Percentiles rank a stretch among this genome's conserved stretches.
These are phyloP conservation scores for Aspergillus haitiensis DNA, from an alignment of 495 filamentous ascomycete genomes.

Conservation along the genomic window DNA sequence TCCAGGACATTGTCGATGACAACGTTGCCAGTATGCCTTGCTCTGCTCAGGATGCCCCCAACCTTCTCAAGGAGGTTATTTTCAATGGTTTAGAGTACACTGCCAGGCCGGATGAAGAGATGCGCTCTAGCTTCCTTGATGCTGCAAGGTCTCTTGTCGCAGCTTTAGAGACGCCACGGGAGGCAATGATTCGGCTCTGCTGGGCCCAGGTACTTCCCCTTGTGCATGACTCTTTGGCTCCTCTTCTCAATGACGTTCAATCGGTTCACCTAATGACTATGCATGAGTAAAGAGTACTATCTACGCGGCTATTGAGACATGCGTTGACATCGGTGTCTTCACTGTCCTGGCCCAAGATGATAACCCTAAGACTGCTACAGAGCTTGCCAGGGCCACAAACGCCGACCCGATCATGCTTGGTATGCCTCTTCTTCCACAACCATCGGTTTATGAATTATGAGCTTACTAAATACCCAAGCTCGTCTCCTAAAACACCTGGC, in stretches of 20 bases:
- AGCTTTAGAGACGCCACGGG: conserved; percentile 43
- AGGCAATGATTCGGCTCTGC: conserved; percentile 43
- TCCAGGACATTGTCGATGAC: conserved; percentile 10
- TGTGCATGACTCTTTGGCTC: not conserved
- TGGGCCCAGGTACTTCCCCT: conserved; percentile 36
- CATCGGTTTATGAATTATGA: not conserved
- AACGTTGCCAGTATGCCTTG: conserved; percentile 29
- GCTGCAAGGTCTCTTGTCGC: conserved; percentile 33
- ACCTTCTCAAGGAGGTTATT: conserved; percentile 28
- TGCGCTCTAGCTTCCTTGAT: conserved; percentile 31
- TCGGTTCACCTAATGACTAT: too few relatives aligned
- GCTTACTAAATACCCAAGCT: conserved; percentile 12
- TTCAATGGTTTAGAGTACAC: conserved; percentile 24
- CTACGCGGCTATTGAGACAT: conserved; percentile 36
- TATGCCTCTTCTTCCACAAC: conserved; percentile 17
- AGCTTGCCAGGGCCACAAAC: conserved; percentile 34
- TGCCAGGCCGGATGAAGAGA: conserved; percentile 18
- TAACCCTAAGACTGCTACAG: conserved; percentile 30
- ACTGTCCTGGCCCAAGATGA: conserved; percentile 33
- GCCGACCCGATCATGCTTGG: conserved; percentile 34
- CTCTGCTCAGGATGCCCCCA: conserved; percentile 28
- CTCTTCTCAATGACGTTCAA: too few relatives aligned
- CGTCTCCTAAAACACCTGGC: conserved; percentile 51
- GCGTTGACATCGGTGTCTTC: conserved; percentile 39
- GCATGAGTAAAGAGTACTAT: conserved; percentile 20